Evolutionary conservation across 257 asterid genomes (phyloP), one percentile per base, ranked within the genome.

Genomic region (Misopates orontium): DNA sequence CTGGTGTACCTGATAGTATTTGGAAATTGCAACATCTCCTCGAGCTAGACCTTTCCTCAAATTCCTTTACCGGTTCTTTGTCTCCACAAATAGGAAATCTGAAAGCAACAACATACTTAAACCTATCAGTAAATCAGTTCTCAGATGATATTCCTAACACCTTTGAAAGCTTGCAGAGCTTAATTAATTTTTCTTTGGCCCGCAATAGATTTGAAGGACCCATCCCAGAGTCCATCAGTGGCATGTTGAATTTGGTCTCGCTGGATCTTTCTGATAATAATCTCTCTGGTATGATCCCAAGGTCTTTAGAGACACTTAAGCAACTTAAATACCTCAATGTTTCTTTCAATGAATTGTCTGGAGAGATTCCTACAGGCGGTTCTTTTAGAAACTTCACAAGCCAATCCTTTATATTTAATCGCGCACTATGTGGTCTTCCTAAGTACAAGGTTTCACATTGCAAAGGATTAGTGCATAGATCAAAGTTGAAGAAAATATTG

Each of bases 211-310:
- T 71, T 17, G 36, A 70, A 31, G 73, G 77, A 0, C 18, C 59
- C n/a, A 66, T 71, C 25, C 80, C 80, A 1, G 50, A 47, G 14
- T 70, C 80, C 0, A 32, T 75, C 0, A 65, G 73, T 4, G 24
- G 9, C 10, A 41, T 75, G 76, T 18, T 70, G 32, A 71, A 66
- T 47, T 12, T 75, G 44, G 73, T 65, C 5, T 23, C 40, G 12
- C 51, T 75, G 9, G 80, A 75, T 11, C 41, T 75, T 8, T 70
- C 80, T 8, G 6, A 59, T 41, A 75, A 74, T 36, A 12, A 22
- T 21, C 71, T 76, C 5, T 60, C 71, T 1, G 75, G 77, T 10
- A 36, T 14, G 56, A 76, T 76, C 22, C 77, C n/a, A n/a, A n/a
- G n/a, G n/a, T n/a, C n/a, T n/a, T n/a, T n/a, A n/a, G n/a, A n/a